Conservation (phyloP, 805 yeast genomes). For the Saccharomycopsis synnaedendra region DNA sequence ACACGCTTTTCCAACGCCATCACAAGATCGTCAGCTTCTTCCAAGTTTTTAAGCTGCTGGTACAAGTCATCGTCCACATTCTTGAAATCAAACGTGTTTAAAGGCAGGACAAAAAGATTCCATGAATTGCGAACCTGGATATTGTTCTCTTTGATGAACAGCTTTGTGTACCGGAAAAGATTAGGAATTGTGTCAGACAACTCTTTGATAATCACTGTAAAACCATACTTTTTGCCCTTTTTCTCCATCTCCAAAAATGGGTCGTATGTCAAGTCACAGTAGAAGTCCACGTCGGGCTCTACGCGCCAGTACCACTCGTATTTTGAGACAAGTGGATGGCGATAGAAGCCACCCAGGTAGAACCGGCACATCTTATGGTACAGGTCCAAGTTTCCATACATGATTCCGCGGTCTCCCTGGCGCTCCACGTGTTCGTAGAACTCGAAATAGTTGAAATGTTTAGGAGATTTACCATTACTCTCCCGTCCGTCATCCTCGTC, state of each 20-base stretch:
- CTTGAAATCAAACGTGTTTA: conserved; percentile 22
- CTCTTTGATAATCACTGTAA: conserved; percentile 70
- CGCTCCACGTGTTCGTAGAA: conserved; percentile 46
- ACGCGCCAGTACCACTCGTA: conserved; percentile 95
- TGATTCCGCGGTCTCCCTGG: conserved; percentile 76
- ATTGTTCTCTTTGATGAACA: conserved; percentile 40
- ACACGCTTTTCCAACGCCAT: conserved; percentile 19
- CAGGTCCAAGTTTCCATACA: conserved; percentile 73
- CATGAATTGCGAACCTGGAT: conserved; percentile 53
- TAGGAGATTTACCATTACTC: not conserved
- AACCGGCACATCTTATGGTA: conserved; percentile 96
- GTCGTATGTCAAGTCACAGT: conserved; percentile 85
- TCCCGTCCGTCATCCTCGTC: conserved; percentile 20
- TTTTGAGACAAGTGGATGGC: conserved; percentile 60
- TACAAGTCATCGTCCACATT: conserved; percentile 25
- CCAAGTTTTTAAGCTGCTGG: conserved; percentile 12
- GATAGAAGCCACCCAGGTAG: conserved; percentile 72
- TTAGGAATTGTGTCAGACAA: conserved; percentile 74
- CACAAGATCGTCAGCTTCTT: conserved; percentile 21
- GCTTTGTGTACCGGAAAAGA: conserved; percentile 59
- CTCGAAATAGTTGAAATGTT: conserved; percentile 15
- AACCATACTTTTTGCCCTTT: conserved; percentile 67
- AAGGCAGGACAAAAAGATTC: conserved; percentile 46
- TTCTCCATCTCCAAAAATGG: conserved; percentile 76
- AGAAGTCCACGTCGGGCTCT: conserved; percentile 86